Percentiles rank a stretch among this genome's conserved stretches.
Conservation (phyloP, 768 basidiomycete genomes). For the Phanerodontia chrysosporium region DNA sequence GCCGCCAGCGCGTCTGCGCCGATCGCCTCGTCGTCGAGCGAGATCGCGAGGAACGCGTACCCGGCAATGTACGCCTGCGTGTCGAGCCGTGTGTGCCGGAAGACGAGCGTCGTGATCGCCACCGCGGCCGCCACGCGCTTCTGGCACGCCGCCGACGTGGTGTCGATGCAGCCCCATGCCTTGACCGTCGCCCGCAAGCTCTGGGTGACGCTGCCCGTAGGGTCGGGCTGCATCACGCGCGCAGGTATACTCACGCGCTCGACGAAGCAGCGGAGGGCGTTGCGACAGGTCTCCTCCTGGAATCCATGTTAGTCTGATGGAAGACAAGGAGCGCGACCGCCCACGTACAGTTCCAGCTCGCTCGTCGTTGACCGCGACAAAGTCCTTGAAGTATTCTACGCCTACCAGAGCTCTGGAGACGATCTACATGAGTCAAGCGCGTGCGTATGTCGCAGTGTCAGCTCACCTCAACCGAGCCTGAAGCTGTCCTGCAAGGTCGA, state of each 20-base stretch:
- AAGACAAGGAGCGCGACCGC: no score
- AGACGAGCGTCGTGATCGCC: not conserved
- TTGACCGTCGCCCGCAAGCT: not conserved
- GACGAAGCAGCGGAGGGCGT: not conserved
- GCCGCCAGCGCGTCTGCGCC: not conserved
- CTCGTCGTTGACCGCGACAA: no score
- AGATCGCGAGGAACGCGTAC: not conserved
- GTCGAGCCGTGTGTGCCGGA: conserved; percentile 1
- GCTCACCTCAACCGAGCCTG: no score
- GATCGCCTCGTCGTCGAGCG: not conserved
- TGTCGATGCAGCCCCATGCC: not conserved
- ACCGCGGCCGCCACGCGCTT: not conserved
- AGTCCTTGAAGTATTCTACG: no score
- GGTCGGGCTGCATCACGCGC: not conserved
- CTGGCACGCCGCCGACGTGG: not conserved
- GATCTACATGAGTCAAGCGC: no score
- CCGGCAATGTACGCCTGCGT: conserved; percentile 3
- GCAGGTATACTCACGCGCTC: not conserved
- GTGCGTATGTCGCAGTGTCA: no score
- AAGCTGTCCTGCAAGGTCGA: no score
- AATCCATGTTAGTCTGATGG: no score
- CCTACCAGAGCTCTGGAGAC: no score
- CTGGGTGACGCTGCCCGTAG: not conserved
- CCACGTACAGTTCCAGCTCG: no score
- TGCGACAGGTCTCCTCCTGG: not conserved